Conservation (phyloP, 1,139 yeast species). For the Blastobotrys arbuscula region DNA sequence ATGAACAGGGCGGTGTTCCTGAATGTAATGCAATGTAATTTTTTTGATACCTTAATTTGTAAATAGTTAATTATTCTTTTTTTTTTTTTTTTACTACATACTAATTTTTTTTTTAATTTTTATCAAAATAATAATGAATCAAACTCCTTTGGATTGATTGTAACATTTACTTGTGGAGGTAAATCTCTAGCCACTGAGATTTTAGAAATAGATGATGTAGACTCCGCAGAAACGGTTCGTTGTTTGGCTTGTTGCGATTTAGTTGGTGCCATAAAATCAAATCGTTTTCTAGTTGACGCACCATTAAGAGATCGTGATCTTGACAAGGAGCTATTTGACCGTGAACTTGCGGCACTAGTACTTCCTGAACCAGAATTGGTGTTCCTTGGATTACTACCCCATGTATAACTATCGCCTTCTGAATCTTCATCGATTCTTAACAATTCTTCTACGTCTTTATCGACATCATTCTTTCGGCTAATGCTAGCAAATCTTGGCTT, state of each 20-base stretch:
- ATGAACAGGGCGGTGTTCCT: conserved; percentile 15
- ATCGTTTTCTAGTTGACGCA: conserved; percentile 1
- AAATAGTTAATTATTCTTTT: neutral
- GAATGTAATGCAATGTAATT: conserved; percentile 25
- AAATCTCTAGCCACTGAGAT: conserved; percentile 6
- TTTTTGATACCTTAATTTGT: too few relatives aligned
- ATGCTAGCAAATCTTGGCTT: neutral
- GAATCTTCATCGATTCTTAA: neutral
- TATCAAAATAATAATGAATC: conserved; percentile 3
- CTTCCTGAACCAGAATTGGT: neutral
- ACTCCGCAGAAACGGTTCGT: conserved; percentile 5
- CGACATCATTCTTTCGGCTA: neutral
- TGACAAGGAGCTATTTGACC: neutral
- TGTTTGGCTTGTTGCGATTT: conserved; percentile 22
- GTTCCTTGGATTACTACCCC: neutral
- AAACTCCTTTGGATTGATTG: conserved; percentile 4
- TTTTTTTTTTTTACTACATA: neutral
- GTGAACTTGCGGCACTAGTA: neutral
- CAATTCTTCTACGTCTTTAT: conserved; percentile 1
- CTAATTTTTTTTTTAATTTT: neutral
- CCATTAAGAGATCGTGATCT: neutral
- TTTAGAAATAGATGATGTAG: neutral
- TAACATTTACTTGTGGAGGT: conserved; percentile 8
- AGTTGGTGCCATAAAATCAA: conserved; percentile 22
- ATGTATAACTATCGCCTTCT: neutral